These are phyloP conservation scores for Aspergillus cavernicola DNA, from an alignment of 495 filamentous ascomycete species.

Conservation along the genomic window DNA sequence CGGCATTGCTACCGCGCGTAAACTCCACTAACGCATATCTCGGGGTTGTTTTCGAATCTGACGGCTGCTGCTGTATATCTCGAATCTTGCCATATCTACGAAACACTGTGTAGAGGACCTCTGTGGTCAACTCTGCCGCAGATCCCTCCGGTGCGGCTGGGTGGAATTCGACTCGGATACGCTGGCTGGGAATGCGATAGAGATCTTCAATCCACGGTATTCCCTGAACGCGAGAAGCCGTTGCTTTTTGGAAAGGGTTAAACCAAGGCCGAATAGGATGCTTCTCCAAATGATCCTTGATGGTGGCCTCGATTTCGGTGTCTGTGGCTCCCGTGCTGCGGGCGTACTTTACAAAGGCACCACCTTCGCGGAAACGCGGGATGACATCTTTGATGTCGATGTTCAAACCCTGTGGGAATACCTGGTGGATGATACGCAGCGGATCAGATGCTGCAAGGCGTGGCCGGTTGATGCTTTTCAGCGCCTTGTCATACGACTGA, in stretches of 20 bases:
- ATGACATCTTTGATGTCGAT: conserved; percentile 74
- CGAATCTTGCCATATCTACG: conserved; percentile 82
- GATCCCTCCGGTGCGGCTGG: conserved; percentile 59
- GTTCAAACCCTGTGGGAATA: conserved; percentile 54
- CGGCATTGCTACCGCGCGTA: conserved; percentile 60
- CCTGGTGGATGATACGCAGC: conserved; percentile 55
- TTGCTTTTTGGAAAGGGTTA: conserved; percentile 72
- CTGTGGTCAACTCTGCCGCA: conserved; percentile 76
- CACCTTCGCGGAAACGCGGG: conserved; percentile 84
- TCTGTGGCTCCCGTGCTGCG: conserved; percentile 49
- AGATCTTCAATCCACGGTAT: conserved; percentile 96
- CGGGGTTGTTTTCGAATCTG: conserved; percentile 78
- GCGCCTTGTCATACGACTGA: conserved; percentile 53
- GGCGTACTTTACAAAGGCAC: conserved; percentile 86
- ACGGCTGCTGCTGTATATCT: conserved; percentile 73
- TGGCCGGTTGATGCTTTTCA: conserved; percentile 61
- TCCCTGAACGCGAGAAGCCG: conserved; percentile 67
- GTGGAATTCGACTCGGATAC: conserved; percentile 80
- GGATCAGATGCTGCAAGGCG: conserved; percentile 61
- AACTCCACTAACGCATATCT: conserved; percentile 79
- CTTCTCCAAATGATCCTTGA: conserved; percentile 56
- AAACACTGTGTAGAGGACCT: conserved; percentile 83
- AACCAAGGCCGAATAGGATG: conserved; percentile 84
- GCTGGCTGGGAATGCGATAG: conserved; percentile 70
- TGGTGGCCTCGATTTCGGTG: conserved; percentile 54